Percentiles rank a stretch among this genome's conserved stretches.
Evolutionary conservation across 1,284 basidiomycete species (phyloP).

Genomic region (Somion occarium): DNA sequence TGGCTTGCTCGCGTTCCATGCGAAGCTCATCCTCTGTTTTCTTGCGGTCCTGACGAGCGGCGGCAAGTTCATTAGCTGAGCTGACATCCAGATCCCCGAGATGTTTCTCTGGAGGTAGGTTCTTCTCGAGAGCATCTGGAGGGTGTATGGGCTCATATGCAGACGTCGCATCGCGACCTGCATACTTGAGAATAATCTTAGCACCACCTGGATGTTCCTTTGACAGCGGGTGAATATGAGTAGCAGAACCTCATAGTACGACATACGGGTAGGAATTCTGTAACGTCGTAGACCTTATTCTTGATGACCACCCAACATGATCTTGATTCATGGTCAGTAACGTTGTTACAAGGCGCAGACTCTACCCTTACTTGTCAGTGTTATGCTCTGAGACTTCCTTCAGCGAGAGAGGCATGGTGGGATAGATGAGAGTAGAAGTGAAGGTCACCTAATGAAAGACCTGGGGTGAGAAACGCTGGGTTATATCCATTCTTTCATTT

Average conservation of each 20-base stretch:
- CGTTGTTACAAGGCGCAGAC: constrained; percentile 1
- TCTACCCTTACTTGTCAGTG: constrained; percentile 37
- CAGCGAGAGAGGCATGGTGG: constrained; percentile 35
- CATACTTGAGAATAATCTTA: constrained; percentile 75
- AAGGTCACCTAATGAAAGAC: neutral
- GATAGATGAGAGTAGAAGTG: constrained; percentile 3
- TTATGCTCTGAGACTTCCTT: constrained; percentile 50
- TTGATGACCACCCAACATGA: constrained; percentile 90
- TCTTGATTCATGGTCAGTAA: constrained; percentile 28
- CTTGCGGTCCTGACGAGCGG: constrained; percentile 35
- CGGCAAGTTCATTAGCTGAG: constrained; percentile 41
- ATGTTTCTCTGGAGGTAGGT: constrained; percentile 62
- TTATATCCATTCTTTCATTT: no score
- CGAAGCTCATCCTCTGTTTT: constrained; percentile 71
- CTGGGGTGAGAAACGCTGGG: neutral
- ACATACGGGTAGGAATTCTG: constrained; percentile 71
- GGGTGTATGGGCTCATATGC: constrained; percentile 75
- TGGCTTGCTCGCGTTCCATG: constrained; percentile 55
- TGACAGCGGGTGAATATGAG: neutral
- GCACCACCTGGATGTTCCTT: constrained; percentile 83
- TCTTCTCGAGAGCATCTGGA: constrained; percentile 62
- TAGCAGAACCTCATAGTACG: neutral
- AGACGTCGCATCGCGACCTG: constrained; percentile 72
- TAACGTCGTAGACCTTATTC: constrained; percentile 78
- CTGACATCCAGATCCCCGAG: constrained; percentile 62